phyloP scores from a whole-genome alignment of 164 flowering plant species.

The Vitis rotundifolia region DNA sequence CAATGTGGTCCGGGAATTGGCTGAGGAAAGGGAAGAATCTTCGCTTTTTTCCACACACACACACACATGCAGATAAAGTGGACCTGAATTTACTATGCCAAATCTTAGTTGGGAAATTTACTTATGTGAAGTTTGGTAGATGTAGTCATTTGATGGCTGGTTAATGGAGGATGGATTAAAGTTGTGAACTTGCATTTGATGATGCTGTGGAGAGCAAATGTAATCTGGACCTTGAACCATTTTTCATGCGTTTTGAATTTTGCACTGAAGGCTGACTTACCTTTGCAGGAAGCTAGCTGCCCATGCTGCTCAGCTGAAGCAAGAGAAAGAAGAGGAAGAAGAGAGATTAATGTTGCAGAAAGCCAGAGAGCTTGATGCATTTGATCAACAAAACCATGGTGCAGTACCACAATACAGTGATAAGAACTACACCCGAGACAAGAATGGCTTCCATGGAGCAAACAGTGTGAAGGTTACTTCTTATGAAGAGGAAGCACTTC shows the following conservation, averaged over 20 bases:
- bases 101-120: no score
- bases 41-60: no score
- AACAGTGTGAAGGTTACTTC: conserved; percentile 94
- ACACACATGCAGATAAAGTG: no score
- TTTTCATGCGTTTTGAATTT: background rate
- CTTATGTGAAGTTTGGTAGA: no score
- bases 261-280: background rate
- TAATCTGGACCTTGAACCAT: background rate
- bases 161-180: no score
- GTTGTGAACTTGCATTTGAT: no score
- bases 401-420: conserved; percentile 87
- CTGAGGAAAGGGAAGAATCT: no score
- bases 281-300: conserved; percentile 73
- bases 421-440: conserved; percentile 58
- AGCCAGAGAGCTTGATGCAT: conserved; percentile 87
- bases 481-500: conserved; percentile 92
- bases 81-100: no score
- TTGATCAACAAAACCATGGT: conserved; percentile 97
- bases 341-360: conserved; percentile 76
- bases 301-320: conserved; percentile 74
- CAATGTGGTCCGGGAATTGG: no score
- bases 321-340: conserved; percentile 83
- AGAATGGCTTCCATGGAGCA: conserved; percentile 96
- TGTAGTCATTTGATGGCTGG: no score
- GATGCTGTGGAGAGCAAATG: no score